phyloP scores from a whole-genome alignment of 805 yeast species.

The Sungouiella thailandica region DNA sequence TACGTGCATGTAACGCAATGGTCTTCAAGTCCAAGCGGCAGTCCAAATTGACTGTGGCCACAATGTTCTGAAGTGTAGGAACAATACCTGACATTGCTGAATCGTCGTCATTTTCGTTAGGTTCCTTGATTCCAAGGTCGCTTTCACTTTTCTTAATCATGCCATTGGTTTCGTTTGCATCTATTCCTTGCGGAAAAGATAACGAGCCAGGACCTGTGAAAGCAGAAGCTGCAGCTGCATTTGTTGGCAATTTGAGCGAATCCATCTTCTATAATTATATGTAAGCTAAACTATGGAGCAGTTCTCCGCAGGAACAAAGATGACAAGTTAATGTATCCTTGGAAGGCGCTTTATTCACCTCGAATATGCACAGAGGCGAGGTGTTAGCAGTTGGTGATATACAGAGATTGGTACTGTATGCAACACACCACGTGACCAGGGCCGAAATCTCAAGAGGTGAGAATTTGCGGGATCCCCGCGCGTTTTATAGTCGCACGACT shows the following conservation, averaged over 20 bases:
- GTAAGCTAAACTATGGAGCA: constrained; percentile 1
- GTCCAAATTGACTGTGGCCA: constrained; percentile 95
- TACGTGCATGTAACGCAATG: constrained; percentile 96
- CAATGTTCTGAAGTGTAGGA: constrained; percentile 92
- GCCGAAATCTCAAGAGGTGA: constrained; percentile 2
- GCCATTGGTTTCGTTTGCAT: constrained; percentile 4
- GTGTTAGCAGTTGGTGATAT: background rate
- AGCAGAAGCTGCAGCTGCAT: constrained; percentile 71
- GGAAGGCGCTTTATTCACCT: too few species aligned
- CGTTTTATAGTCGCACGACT: constrained; percentile 1
- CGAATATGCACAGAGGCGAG: background rate
- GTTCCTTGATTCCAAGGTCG: constrained; percentile 23
- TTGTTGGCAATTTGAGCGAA: constrained; percentile 68
- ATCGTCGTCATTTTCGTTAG: constrained; percentile 48
- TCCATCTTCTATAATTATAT: constrained; percentile 43
- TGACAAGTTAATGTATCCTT: constrained; percentile 42
- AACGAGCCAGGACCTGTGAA: constrained; percentile 65
- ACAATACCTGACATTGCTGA: constrained; percentile 91
- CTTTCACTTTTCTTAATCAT: constrained; percentile 13
- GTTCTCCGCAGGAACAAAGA: constrained; percentile 18
- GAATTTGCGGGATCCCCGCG: constrained; percentile 1
- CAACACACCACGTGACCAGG: constrained; percentile 14
- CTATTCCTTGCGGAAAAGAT: constrained; percentile 54
- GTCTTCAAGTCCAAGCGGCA: constrained; percentile 95
- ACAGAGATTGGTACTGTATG: constrained; percentile 8